phyloP scores from a whole-genome alignment of 306 rosid species.

The Elaeagnus macrophylla region DNA sequence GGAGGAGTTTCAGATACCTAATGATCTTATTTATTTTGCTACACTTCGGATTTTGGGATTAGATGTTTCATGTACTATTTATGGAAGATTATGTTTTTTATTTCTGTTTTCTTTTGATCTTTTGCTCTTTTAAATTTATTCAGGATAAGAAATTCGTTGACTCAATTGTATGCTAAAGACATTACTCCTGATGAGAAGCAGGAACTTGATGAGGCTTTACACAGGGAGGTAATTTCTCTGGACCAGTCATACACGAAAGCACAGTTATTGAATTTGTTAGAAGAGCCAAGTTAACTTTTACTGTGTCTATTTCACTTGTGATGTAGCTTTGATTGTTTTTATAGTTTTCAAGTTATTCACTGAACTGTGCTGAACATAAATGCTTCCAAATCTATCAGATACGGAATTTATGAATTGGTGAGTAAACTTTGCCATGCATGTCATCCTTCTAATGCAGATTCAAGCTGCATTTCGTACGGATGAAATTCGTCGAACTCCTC shows the following conservation, averaged over 20 bases:
- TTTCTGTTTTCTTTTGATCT: constrained; percentile 2
- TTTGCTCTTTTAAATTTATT: constrained; percentile 5
- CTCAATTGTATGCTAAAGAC: constrained; percentile 89
- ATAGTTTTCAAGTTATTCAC: neutral
- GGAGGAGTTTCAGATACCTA: too few relatives aligned
- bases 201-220: constrained; percentile 95
- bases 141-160: constrained; percentile 85
- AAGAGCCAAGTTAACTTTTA: too few relatives aligned
- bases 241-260: too few relatives aligned
- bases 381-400: neutral
- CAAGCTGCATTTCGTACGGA: constrained; percentile 99
- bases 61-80: constrained; percentile 6
- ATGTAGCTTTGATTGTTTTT: neutral
- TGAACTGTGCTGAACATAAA: neutral
- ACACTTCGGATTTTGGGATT: neutral
- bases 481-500: constrained; percentile 90
- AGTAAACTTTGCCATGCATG: neutral
- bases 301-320: too few relatives aligned
- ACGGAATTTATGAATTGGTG: neutral
- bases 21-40: too few relatives aligned
- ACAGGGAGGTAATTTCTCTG: constrained; percentile 59
- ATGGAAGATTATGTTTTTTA: constrained; percentile 2
- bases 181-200: constrained; percentile 98
- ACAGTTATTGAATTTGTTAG: too few relatives aligned
- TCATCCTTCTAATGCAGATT: constrained; percentile 35